Percentiles rank a stretch among this genome's conserved stretches.
These are phyloP conservation scores for Parmelia sp. DNA, from an alignment of 495 filamentous ascomycete genomes.

Conservation along the genomic window DNA sequence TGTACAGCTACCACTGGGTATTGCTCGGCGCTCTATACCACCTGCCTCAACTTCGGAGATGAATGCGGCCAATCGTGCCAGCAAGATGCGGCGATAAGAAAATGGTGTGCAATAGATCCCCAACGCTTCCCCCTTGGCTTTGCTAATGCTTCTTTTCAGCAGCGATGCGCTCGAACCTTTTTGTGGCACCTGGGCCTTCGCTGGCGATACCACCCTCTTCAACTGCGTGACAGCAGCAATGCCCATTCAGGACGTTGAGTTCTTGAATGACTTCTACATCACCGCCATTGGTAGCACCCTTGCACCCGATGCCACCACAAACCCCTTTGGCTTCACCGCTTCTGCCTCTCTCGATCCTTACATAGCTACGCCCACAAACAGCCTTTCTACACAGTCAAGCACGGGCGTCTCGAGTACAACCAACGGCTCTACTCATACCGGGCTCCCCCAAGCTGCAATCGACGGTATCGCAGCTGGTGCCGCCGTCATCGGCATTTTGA, in stretches of 20 bases:
- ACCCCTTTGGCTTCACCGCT: conserved; percentile 10
- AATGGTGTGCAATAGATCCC: conserved; percentile 20
- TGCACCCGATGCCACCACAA: conserved; percentile 3
- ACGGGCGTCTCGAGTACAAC: background rate
- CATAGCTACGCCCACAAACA: background rate
- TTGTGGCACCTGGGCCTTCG: conserved; percentile 21
- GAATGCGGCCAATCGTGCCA: conserved; percentile 21
- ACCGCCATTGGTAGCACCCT: conserved; percentile 22
- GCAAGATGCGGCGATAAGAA: conserved; percentile 18
- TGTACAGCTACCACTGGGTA: conserved; percentile 17
- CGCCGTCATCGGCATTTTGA: conserved; percentile 5
- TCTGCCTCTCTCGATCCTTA: conserved; percentile 1
- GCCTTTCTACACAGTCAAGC: too few species aligned
- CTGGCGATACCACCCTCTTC: conserved; percentile 15
- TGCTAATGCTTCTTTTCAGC: background rate
- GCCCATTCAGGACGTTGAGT: conserved; percentile 10
- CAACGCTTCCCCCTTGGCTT: background rate
- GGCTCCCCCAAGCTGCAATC: conserved; percentile 18
- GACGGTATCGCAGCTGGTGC: conserved; percentile 18
- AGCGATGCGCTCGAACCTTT: conserved; percentile 15
- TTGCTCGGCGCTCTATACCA: conserved; percentile 25
- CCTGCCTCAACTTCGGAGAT: conserved; percentile 22
- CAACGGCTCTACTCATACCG: background rate
- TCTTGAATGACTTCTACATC: conserved; percentile 19
- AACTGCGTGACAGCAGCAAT: conserved; percentile 6